Base-by-base conservation (phyloP, 2,329 filamentous ascomycete species). In the Corniculantispora saksenae region DNA sequence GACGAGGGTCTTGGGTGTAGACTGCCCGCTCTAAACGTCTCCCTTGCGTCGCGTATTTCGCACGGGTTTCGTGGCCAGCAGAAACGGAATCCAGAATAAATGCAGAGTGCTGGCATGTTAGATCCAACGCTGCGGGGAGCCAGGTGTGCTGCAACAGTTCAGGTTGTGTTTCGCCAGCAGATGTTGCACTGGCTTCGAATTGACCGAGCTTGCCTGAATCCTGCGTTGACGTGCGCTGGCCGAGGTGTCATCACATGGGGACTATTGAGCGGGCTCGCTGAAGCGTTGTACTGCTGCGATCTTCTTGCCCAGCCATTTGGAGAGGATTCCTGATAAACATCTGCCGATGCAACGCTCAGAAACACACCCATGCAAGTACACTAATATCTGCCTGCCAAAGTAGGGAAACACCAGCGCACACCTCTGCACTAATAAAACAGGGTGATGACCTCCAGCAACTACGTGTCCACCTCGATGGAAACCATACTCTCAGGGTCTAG, bases 141-240 rank as follows among this genome's bases (percentile, higher is more conserved):
- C 10, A 13, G 12, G 38, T 19, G 19, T 50, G 27, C 57, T 50
- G 43, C 43, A 23, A 50, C 57, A 8, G 27, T 38, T 47, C 40
- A 58, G 55, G 38, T 45, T 7, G 43, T 29, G 25, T 15, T 32
- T 35, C 29, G 35, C 38, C 38, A 29, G 15, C 21, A 43, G 13
- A 38, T 19, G 56, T 9, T 23, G 12, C n/a, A 25, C 17, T 48
- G 6, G 19, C 25, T 27, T 35, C n/a, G 25, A 48, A n/a, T 59
- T 48, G 43, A 12, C 43, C 6, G 17, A 23, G 57, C 12, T 19
- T 25, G 19, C 12, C 45, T 59, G 57, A 53, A 13, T 29, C 6
- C 23, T 61, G 47, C 58, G 35, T 29, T 40, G 47, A 29, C 32
- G 58, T 38, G 48, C 21, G 57, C 29, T 60, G n/a, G 57, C 48